Base-by-base conservation (phyloP, 164 flowering plant species). In the Umbilicus rupestris region DNA sequence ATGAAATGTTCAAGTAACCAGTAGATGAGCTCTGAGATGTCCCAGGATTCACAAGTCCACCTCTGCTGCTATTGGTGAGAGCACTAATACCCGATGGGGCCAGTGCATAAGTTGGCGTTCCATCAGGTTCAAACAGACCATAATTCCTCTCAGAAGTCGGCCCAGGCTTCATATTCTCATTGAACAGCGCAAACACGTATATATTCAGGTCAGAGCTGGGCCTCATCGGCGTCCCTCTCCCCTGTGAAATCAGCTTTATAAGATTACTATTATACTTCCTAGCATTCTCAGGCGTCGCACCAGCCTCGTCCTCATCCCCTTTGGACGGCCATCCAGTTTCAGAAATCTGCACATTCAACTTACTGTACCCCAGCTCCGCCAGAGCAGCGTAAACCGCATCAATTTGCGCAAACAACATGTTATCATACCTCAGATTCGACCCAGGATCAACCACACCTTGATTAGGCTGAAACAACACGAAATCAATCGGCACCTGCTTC, bases 281-380 rank as follows among this genome's bases (percentile, higher is more conserved):
- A 2, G 92, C 92, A 46, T 87, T 83, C 59, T 84, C 87, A n/a
- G 35, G 65, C 85, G 60, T 55, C 8, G 60, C 60, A 17, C 60
- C 60, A 55, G 60, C 31, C 60, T 86, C 88, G 41, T 83, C 79
- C 11, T 17, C 77, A 68, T 86, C 91, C 16, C 91, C 89, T 44
- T 80, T 84, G 4, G 91, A 84, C 33, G 89, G 89, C 91, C 91
- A 86, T 0, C 89, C 89, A 0, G 89, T 86, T 75, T 84, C 86
- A 7, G 91, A 83, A 28, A 86, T 75, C 57, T 77, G 77, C 0
- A 86, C 75, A 3, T 71, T 52, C 0, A 82, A 44, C 39, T 73
- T 77, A 46, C 67, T 74, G 71, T 68, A 80, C 0, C 92, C 91
- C 24, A 79, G 12, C 7, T 71, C 12, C 4, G 73, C 66, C 1